Conservation (phyloP, 768 basidiomycete genomes). For the Lentinula raphanica region DNA sequence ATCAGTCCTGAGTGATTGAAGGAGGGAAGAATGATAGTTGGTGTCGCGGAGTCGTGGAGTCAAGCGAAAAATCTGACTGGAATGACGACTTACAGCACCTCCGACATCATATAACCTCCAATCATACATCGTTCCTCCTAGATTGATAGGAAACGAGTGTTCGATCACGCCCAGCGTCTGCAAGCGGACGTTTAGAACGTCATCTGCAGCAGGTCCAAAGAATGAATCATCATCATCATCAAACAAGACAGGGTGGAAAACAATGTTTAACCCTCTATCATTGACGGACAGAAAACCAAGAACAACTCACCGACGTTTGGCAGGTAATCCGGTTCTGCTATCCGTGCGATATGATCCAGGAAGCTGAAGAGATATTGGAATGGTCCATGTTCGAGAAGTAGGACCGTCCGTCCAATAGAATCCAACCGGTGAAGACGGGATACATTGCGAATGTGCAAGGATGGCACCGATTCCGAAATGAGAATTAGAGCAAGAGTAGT, state of each 20-base stretch:
- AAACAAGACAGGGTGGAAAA: too few species aligned
- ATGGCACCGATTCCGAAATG: neutral
- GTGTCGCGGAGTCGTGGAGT: too few species aligned
- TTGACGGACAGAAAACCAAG: too few species aligned
- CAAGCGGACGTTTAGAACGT: conserved; percentile 73
- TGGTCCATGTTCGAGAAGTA: too few species aligned
- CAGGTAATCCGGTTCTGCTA: conserved; percentile 63
- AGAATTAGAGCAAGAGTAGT: neutral
- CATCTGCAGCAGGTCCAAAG: too few species aligned
- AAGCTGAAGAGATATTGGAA: conserved; percentile 42
- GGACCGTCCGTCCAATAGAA: too few species aligned
- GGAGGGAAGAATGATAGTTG: conserved; percentile 1
- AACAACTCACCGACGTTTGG: conserved; percentile 66
- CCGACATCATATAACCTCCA: conserved; percentile 86
- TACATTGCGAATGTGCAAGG: neutral
- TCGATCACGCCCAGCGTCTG: conserved; percentile 80
- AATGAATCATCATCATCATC: neutral
- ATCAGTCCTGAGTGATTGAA: neutral
- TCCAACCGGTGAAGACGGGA: neutral
- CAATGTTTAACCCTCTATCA: neutral
- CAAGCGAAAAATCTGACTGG: conserved; percentile 2
- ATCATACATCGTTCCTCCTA: conserved; percentile 57
- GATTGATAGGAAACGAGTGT: conserved; percentile 64
- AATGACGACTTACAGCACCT: conserved; percentile 55
- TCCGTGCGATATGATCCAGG: conserved; percentile 57